Conservation (phyloP, 495 filamentous ascomycete species). For the Ramalina peruviana region DNA sequence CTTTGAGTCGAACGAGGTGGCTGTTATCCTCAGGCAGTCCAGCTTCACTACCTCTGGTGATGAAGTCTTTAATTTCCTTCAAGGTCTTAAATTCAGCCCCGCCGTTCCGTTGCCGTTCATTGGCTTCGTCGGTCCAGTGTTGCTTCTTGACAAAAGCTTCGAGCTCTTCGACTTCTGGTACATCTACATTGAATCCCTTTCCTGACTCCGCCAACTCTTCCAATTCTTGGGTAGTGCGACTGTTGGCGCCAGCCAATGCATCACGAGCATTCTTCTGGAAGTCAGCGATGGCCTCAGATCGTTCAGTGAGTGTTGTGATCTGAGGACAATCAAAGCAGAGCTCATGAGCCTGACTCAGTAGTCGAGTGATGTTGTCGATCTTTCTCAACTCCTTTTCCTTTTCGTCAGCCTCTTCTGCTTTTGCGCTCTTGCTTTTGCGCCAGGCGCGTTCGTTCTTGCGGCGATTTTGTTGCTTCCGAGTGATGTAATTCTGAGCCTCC, state of each 20-base stretch:
- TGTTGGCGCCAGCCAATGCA: slow-evolving; percentile 47
- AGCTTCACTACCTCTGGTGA: slow-evolving; percentile 59
- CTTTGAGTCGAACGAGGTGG: slow-evolving; percentile 57
- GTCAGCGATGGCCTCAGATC: slow-evolving; percentile 69
- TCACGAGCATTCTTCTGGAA: slow-evolving; percentile 68
- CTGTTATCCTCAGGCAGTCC: slow-evolving; percentile 66
- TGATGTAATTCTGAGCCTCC: slow-evolving; percentile 91
- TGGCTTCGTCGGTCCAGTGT: slow-evolving; percentile 75
- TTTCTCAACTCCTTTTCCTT: slow-evolving; percentile 78
- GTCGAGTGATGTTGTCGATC: slow-evolving; percentile 73
- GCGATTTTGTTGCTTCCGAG: slow-evolving; percentile 94
- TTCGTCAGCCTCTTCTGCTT: slow-evolving; percentile 74
- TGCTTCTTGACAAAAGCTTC: slow-evolving; percentile 69
- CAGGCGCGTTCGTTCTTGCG: slow-evolving; percentile 93
- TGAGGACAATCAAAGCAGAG: slow-evolving; percentile 92
- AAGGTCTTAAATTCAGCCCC: slow-evolving; percentile 47
- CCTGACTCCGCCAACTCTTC: slow-evolving; percentile 82
- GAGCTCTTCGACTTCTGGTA: slow-evolving; percentile 80
- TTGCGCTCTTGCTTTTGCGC: slow-evolving; percentile 59
- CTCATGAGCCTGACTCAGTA: slow-evolving; percentile 72
- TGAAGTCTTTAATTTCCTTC: slow-evolving; percentile 62
- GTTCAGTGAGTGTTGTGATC: slow-evolving; percentile 74
- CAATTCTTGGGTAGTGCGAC: slow-evolving; percentile 55
- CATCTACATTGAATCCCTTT: slow-evolving; percentile 82
- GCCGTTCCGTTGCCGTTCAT: slow-evolving; percentile 26